Conservation (phyloP, 345 rosid species). For the Isatis tinctoria region DNA sequence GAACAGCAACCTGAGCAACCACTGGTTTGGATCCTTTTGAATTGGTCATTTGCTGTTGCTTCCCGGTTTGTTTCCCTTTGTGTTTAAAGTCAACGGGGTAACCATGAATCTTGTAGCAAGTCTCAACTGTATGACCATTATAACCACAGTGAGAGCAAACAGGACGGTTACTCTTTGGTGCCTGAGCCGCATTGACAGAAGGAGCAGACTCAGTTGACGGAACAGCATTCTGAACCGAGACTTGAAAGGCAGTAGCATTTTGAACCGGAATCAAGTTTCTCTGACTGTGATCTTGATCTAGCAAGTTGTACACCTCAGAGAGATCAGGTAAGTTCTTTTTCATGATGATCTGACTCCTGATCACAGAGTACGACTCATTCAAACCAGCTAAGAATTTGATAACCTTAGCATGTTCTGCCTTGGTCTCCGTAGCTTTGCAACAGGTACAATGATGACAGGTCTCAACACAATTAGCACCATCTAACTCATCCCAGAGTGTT, state of each 20-base stretch:
- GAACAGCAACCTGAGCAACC: background rate
- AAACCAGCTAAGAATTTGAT: no score
- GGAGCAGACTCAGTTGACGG: background rate
- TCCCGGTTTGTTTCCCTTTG: background rate
- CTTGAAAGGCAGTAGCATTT: background rate
- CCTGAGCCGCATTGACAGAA: no score
- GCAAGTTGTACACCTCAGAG: background rate
- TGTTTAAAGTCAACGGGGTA: background rate
- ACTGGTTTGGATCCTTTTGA: background rate
- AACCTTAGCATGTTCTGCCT: background rate
- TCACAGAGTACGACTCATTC: no score
- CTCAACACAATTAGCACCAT: no score
- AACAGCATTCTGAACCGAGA: background rate
- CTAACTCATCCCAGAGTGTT: background rate
- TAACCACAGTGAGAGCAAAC: background rate
- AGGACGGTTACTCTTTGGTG: no score
- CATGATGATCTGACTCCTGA: no score
- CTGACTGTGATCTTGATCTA: background rate
- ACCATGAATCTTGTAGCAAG: background rate
- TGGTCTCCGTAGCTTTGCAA: background rate
- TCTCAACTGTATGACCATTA: background rate
- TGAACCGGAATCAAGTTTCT: background rate
- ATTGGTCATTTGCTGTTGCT: background rate
- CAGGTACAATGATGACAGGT: no score
- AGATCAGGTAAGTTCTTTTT: background rate